These are phyloP conservation scores for Russula lepida DNA, from an alignment of 768 basidiomycete species.

Conservation along the genomic window DNA sequence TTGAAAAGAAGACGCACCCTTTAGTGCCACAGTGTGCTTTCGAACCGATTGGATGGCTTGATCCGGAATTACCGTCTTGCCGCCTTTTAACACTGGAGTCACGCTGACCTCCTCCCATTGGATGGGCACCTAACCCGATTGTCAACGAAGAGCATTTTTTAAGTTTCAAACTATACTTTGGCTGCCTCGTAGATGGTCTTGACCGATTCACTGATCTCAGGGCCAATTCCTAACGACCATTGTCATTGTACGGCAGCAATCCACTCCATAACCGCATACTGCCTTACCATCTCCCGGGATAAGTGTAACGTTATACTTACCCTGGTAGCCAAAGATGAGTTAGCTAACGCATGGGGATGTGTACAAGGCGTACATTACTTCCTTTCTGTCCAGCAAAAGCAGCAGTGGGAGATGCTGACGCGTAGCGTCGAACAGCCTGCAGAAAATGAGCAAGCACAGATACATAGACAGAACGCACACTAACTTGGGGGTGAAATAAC, in stretches of 20 bases:
- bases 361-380: constrained; percentile 57
- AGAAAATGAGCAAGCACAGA: constrained; percentile 11
- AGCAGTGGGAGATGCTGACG: constrained; percentile 73
- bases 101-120: constrained; percentile 99
- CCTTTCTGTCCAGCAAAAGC: constrained; percentile 87
- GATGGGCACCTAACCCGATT: constrained; percentile 70
- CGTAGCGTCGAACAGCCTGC: constrained; percentile 55
- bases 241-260: constrained; percentile 18
- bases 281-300: constrained; percentile 90
- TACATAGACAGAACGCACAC: constrained; percentile 15
- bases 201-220: constrained; percentile 95
- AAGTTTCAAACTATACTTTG: constrained; percentile 39
- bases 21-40: constrained; percentile 96
- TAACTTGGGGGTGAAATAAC: constrained; percentile 41
- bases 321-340: constrained; percentile 38
- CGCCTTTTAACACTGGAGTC: constrained; percentile 84
- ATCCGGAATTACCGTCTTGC: constrained; percentile 96
- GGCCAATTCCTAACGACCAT: constrained; percentile 86
- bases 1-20: constrained; percentile 47
- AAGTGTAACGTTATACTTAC: constrained; percentile 92
- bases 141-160: constrained; percentile 1
- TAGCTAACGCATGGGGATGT: not conserved
- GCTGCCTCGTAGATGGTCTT: constrained; percentile 90
- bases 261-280: constrained; percentile 4
- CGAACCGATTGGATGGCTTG: constrained; percentile 83